Base-by-base conservation (phyloP, 1,284 basidiomycete genomes). In the Kwoniella shivajii region DNA sequence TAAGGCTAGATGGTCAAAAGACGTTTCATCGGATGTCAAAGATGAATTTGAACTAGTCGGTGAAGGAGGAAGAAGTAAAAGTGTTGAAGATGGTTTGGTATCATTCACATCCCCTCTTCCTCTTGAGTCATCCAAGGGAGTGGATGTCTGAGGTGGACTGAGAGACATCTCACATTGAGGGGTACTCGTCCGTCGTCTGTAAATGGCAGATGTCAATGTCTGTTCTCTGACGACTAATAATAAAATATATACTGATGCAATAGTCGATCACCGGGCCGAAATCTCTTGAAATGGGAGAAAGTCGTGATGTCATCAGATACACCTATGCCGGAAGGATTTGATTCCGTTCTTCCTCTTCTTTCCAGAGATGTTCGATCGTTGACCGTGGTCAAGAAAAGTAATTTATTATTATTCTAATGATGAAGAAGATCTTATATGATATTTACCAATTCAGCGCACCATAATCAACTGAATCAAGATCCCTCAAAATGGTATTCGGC, bases 1-100 rank as follows among this genome's bases (percentile, higher is more conserved):
- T 24, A 36, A 22, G 7, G 53, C 50, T 24, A 46, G 33, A 26
- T 56, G 57, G 27, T 63, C 57, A 31, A 63, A 63, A 14, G 57
- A 50, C 5, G 33, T 24, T 34, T 61, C 56, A 22, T 59, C 57
- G 24, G 54, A 59, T 5, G 57, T 57, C 3, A 63, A 42, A 10
- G 61, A 59, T 11, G 57, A 57, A 4, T 34, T 31, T 2, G 61
- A 57, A 6, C 37, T 27, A 6, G 37, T 14, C 7, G 59, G 54
- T 4, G 59, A 61, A 2, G 55, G 50, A 3, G 59, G 59, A 14
- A 56, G 20, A 3, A 46, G 39, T 24, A 39, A 57, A 37, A 14
- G 54, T 42, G 16, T 38, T n/a, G 34, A 13, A 13, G 27, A 31
- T 42, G 27, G 26, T 26, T n/a, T 20, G n/a, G 18, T 20, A 39